phyloP scores from a whole-genome alignment of 2,329 filamentous ascomycete genomes.

The Aspergillus jensenii region DNA sequence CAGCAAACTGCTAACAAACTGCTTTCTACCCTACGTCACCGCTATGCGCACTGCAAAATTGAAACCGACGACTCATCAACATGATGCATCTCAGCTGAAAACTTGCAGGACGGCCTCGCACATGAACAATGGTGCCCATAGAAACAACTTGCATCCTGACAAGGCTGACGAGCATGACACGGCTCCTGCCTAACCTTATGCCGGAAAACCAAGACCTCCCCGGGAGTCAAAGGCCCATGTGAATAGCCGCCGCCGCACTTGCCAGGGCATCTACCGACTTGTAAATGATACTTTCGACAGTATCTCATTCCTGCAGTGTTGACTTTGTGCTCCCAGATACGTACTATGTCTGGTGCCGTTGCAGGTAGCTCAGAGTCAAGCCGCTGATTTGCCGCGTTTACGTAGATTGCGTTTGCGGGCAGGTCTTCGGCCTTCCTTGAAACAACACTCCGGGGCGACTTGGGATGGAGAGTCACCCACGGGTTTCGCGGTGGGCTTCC shows the following conservation, averaged over 20 bases:
- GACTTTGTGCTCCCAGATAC: neutral
- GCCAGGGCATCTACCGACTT: neutral
- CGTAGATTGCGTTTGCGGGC: neutral
- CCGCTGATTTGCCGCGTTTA: neutral
- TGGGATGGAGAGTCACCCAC: neutral
- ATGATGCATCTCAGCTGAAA: neutral
- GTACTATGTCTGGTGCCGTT: neutral
- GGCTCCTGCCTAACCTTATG: neutral
- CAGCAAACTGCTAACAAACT: no score
- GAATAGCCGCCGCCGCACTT: neutral
- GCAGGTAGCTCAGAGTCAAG: neutral
- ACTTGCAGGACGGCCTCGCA: neutral
- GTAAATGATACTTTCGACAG: neutral
- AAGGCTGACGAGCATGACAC: neutral
- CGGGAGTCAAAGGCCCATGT: neutral
- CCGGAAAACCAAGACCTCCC: neutral
- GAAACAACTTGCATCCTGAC: neutral
- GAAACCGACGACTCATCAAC: neutral
- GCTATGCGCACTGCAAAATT: no score
- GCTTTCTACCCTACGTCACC: no score
- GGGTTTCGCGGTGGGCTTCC: no score
- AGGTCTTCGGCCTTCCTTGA: neutral
- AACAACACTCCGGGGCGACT: neutral
- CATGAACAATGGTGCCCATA: neutral
- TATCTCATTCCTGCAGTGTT: neutral